These are phyloP conservation scores for Apiosordaria backusii DNA, from an alignment of 495 filamentous ascomycete species.

Conservation along the genomic window DNA sequence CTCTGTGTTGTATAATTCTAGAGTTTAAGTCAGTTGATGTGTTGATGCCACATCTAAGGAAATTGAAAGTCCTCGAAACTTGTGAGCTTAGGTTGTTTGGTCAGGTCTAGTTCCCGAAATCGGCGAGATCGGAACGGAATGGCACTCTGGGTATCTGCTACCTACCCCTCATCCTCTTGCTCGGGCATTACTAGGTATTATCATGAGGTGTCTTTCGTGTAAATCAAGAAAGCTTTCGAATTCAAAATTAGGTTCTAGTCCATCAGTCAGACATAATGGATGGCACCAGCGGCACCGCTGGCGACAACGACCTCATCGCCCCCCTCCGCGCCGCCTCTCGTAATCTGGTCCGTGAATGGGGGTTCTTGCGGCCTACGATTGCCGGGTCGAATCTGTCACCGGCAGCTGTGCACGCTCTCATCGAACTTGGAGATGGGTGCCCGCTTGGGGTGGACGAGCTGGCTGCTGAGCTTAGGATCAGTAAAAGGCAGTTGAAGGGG, in stretches of 20 bases:
- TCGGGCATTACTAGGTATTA: too few relatives aligned
- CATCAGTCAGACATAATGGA: too few relatives aligned
- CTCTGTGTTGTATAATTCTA: neutral
- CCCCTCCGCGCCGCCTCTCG: constrained; percentile 26
- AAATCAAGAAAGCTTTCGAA: too few relatives aligned
- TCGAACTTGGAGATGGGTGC: constrained; percentile 26
- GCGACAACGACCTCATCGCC: neutral
- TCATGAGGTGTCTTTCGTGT: too few relatives aligned
- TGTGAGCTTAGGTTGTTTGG: too few relatives aligned
- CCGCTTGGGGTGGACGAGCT: constrained; percentile 14
- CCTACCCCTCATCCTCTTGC: too few relatives aligned
- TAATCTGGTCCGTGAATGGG: constrained; percentile 29
- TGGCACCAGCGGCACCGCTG: too few relatives aligned
- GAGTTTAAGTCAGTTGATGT: neutral
- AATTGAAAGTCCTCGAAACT: too few relatives aligned
- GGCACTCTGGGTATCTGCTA: too few relatives aligned
- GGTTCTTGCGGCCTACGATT: constrained; percentile 21
- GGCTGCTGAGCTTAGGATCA: constrained; percentile 18
- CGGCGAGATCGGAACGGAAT: too few relatives aligned
- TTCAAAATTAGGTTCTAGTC: too few relatives aligned
- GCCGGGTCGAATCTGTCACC: constrained; percentile 21
- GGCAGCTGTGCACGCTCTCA: constrained; percentile 26
- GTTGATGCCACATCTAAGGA: neutral
- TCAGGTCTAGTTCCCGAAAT: too few relatives aligned
- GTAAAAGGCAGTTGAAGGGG: constrained; percentile 6